These are phyloP conservation scores for Circinella umbellata DNA, from an alignment of 371 early-diverging fungal species.

Conservation along the genomic window DNA sequence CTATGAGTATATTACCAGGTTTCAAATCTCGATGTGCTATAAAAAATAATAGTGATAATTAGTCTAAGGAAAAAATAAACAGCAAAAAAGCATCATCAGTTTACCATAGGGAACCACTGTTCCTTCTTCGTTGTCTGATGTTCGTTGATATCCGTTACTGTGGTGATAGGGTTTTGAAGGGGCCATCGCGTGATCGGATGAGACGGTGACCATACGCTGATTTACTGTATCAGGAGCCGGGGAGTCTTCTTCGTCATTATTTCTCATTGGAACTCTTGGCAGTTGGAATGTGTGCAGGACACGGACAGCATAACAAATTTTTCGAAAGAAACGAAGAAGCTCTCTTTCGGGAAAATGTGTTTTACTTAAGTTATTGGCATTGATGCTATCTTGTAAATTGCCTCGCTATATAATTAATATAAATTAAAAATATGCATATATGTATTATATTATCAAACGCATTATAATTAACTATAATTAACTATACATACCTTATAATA, in stretches of 20 bases:
- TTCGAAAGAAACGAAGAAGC: slow-evolving; percentile 63
- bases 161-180: slow-evolving; percentile 6
- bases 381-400: slow-evolving; percentile 64
- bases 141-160: slow-evolving; percentile 7
- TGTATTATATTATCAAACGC: not conserved
- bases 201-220: slow-evolving; percentile 5
- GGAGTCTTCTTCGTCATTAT: slow-evolving; percentile 26
- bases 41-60: not conserved
- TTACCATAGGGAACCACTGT: slow-evolving; percentile 35
- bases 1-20: slow-evolving; percentile 66
- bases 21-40: slow-evolving; percentile 77
- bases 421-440: not conserved
- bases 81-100: not conserved
- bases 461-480: not conserved
- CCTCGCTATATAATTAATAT: slow-evolving; percentile 37
- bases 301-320: slow-evolving; percentile 64
- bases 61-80: not conserved
- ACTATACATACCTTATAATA: slow-evolving; percentile 69
- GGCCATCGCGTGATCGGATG: slow-evolving; percentile 2
- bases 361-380: slow-evolving; percentile 56
- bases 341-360: slow-evolving; percentile 60
- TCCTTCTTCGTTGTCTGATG: slow-evolving; percentile 9
- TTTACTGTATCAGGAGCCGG: not conserved
- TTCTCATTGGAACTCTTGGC: slow-evolving; percentile 46
- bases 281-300: slow-evolving; percentile 63